Conservation (phyloP, 495 filamentous ascomycete species). For the Annulohypoxylon moriforme region DNA sequence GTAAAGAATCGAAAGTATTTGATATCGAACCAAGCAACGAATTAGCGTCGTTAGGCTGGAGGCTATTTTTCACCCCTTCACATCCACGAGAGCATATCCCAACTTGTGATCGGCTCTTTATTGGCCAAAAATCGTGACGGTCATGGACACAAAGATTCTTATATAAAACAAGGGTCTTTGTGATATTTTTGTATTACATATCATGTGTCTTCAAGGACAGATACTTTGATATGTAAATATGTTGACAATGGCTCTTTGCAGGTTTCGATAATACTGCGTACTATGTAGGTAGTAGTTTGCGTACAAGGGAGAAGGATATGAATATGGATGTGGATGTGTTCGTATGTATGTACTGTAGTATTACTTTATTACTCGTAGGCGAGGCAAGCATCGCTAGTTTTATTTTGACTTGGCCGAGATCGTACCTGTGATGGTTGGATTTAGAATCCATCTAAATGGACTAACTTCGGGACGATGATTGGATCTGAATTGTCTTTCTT, state of each 20-base stretch:
- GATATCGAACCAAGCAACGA: constrained; percentile 13
- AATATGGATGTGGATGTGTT: not conserved
- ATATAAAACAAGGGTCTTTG: constrained; percentile 25
- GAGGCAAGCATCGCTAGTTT: constrained; percentile 10
- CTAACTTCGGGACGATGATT: constrained; percentile 40
- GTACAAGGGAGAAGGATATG: constrained; percentile 7
- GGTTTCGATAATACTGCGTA: not conserved
- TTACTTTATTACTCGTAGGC: constrained; percentile 6
- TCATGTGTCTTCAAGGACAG: not conserved
- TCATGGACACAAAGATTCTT: constrained; percentile 14
- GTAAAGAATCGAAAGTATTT: constrained; percentile 15
- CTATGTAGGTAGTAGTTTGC: not conserved
- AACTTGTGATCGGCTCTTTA: not conserved
- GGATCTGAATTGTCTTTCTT: constrained; percentile 33
- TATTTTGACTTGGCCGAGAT: constrained; percentile 40
- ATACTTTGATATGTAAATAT: not conserved
- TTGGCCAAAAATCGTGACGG: constrained; percentile 17
- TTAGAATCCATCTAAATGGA: constrained; percentile 16
- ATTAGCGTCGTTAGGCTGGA: constrained; percentile 9
- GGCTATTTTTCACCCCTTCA: constrained; percentile 1
- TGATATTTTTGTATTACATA: not conserved
- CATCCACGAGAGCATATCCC: not conserved
- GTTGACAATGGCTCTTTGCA: not conserved
- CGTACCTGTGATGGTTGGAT: constrained; percentile 42
- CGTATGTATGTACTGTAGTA: constrained; percentile 4